Base-by-base conservation (phyloP, 2,329 filamentous ascomycete genomes). In the Cladosporium sp. region DNA sequence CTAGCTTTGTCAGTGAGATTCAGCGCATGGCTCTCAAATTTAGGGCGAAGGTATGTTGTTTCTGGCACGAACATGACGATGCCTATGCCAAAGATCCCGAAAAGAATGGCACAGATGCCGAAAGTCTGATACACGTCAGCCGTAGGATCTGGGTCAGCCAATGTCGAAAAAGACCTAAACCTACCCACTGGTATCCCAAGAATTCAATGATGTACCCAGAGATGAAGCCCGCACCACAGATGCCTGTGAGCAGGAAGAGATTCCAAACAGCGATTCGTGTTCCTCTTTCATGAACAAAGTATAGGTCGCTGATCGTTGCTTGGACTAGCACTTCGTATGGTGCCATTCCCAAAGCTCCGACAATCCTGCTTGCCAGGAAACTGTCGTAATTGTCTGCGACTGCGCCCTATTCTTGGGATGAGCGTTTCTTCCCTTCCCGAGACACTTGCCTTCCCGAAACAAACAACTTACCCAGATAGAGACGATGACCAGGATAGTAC, bases 321-420 rank as follows among this genome's bases (percentile, higher is more conserved):
- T 80, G 78, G 2, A 82, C 78, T 3, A 82, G 68, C 1, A 79
- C 73, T 61, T 82, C 80, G 60, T 77, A 79, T 0, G 78, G 77
- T 0, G 78, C 77, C 76, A 80, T 80, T 4, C 77, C 78, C 4
- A 81, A 65, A 3, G 75, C 79, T 4, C 73, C 73, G 20, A 80
- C 69, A 34, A 80, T 72, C 12, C 78, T 71, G 51, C 75, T 77
- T 3, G 70, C 78, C 0, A 80, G 66, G 60, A 81, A 79, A 9
- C 73, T 77, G 25, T 62, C 61, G 61, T 80, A 81, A 56, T 70
- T 69, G 24, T 73, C 72, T 15, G 76, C 72, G 1, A 73, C 66
- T 1, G 74, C 74, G 28, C 76, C 75, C 61, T 39, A 12, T 17
- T 6, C 36, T n/a, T 6, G 2, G 36, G 3, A 9, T 39, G 12